Evolutionary conservation across 164 flowering plant genomes (phyloP).

Genomic region (Sextonia rubra): DNA sequence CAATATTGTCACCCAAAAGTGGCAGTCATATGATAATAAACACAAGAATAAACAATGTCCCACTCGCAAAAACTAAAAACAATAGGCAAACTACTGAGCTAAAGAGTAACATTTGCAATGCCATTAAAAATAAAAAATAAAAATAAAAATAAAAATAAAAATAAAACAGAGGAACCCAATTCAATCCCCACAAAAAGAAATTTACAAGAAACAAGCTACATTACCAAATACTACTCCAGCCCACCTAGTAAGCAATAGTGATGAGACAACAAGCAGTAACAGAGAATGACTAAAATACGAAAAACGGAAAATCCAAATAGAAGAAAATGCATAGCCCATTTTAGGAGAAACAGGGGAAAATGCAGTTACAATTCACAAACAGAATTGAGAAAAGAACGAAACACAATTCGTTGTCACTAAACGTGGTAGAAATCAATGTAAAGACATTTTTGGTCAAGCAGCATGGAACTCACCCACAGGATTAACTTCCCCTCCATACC

Average conservation of each 20-base stretch:
- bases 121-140: too few species aligned
- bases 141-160: too few species aligned
- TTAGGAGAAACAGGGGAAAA: too few species aligned
- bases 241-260: not conserved
- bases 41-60: too few species aligned
- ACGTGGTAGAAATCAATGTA: not conserved
- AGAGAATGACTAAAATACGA: too few species aligned
- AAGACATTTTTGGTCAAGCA: not conserved
- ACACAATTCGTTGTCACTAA: not conserved
- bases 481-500: constrained; percentile 91
- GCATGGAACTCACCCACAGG: constrained; percentile 70
- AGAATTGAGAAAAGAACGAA: not conserved
- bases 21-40: not conserved
- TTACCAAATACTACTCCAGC: not conserved
- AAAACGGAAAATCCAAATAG: too few species aligned
- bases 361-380: not conserved
- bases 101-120: too few species aligned
- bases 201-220: not conserved
- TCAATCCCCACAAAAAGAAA: not conserved
- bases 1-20: not conserved
- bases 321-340: too few species aligned
- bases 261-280: too few species aligned
- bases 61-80: too few species aligned
- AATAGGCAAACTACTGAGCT: too few species aligned
- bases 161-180: too few species aligned